Conservation (phyloP, 1,139 yeast genomes). For the Zygosaccharomyces pseudobailii region DNA sequence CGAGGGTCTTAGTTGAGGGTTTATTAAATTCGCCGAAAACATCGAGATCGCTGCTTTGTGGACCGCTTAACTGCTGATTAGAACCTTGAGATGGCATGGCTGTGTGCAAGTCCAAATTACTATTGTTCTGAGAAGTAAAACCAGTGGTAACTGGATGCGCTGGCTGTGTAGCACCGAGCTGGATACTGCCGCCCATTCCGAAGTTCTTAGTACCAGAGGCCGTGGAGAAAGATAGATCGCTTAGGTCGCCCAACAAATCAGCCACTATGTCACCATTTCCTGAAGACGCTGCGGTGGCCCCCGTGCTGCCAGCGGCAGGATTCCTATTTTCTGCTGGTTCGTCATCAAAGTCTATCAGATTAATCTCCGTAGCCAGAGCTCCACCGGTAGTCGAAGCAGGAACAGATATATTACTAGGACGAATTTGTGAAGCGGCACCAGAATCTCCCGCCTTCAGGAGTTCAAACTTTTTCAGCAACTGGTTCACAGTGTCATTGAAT, state of each 20-base stretch:
- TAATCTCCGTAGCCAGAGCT: constrained; percentile 43
- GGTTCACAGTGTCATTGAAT: constrained; percentile 73
- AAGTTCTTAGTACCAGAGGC: constrained; percentile 26
- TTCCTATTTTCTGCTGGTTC: constrained; percentile 40
- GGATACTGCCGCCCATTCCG: constrained; percentile 41
- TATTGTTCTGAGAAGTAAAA: constrained; percentile 13
- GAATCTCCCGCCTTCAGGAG: constrained; percentile 62
- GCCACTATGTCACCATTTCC: constrained; percentile 17
- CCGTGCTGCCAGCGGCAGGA: constrained; percentile 9
- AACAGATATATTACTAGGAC: constrained; percentile 32
- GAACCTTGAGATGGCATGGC: constrained; percentile 16
- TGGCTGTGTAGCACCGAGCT: constrained; percentile 35
- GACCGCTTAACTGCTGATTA: constrained; percentile 1
- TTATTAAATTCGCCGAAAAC: constrained; percentile 45
- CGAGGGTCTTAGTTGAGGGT: constrained; percentile 35
- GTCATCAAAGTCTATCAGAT: constrained; percentile 77
- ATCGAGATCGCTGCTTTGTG: constrained; percentile 29
- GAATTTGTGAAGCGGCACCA: constrained; percentile 55
- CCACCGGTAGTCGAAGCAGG: constrained; percentile 33
- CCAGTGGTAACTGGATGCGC: constrained; percentile 22
- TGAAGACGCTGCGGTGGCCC: not conserved
- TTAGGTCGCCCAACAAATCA: constrained; percentile 50
- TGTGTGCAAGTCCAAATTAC: constrained; percentile 34
- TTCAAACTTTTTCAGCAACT: constrained; percentile 62
- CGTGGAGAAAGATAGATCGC: constrained; percentile 48